These are phyloP conservation scores for Phaffomyces opuntiae DNA, from an alignment of 805 yeast species.

Conservation along the genomic window DNA sequence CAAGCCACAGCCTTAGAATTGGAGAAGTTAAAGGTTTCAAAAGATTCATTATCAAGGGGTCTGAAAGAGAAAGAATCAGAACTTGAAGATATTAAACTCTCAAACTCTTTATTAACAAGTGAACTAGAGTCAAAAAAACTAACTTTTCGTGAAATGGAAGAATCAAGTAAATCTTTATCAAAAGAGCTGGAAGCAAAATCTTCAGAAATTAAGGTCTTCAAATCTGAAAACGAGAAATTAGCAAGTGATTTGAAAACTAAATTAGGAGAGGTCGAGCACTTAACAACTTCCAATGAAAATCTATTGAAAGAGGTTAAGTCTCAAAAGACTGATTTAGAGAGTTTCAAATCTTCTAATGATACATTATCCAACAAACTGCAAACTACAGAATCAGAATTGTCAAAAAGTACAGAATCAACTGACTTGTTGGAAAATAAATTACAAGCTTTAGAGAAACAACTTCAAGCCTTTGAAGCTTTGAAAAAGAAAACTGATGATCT, in stretches of 20 bases:
- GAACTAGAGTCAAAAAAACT: background rate
- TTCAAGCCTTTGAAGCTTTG: background rate
- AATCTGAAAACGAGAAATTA: slow-evolving; percentile 1
- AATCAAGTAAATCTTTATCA: background rate
- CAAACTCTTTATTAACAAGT: background rate
- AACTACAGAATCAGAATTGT: background rate
- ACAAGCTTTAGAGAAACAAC: slow-evolving; percentile 4
- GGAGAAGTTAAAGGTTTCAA: too few species aligned
- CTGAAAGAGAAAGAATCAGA: too few species aligned
- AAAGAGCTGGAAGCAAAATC: background rate
- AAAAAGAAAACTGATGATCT: slow-evolving; percentile 17
- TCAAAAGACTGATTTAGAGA: too few species aligned
- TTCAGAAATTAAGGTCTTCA: background rate
- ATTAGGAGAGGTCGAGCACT: too few species aligned
- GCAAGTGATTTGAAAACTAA: background rate
- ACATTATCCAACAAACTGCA: background rate
- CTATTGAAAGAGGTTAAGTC: background rate
- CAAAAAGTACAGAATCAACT: slow-evolving; percentile 3
- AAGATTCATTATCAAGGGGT: background rate
- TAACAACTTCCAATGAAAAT: too few species aligned
- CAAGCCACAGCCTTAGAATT: too few species aligned
- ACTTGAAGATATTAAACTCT: too few species aligned
- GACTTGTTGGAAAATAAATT: background rate
- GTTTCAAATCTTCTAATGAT: too few species aligned
- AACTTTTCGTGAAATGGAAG: slow-evolving; percentile 1